Conservation (phyloP, 441 rosid species). For the Populus tomentosa region DNA sequence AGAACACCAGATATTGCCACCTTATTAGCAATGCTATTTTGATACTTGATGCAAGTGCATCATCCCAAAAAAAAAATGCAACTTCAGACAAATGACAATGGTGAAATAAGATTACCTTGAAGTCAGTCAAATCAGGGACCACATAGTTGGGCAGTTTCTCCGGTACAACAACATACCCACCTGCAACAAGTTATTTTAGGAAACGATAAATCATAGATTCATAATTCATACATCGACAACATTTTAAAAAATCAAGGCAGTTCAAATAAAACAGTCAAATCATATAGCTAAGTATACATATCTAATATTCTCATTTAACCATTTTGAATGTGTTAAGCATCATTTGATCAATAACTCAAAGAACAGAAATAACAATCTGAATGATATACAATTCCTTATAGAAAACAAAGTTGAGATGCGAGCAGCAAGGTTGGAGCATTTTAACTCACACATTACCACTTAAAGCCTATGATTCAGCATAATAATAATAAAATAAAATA, state of each 20-base stretch:
- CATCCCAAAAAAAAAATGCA: background rate
- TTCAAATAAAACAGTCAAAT: background rate
- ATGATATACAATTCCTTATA: too few species aligned
- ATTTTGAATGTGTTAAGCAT: too few species aligned
- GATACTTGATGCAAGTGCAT: background rate
- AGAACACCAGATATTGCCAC: background rate
- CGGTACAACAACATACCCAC: slow-evolving; percentile 65
- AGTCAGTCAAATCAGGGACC: slow-evolving; percentile 67
- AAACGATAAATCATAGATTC: background rate
- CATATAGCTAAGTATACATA: background rate
- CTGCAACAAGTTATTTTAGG: slow-evolving; percentile 33
- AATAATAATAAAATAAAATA: too few species aligned
- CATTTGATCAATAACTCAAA: too few species aligned
- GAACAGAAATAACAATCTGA: too few species aligned
- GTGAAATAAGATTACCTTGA: slow-evolving; percentile 47
- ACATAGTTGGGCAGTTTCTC: slow-evolving; percentile 77
- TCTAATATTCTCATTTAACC: too few species aligned
- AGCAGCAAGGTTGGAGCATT: too few species aligned
- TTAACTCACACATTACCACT: too few species aligned
- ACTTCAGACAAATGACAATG: background rate
- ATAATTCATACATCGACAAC: background rate
- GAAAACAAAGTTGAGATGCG: too few species aligned
- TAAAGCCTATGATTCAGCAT: background rate
- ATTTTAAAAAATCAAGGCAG: background rate
- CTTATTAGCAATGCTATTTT: background rate